Evolutionary conservation across 1,139 yeast species (phyloP), one percentile per base, ranked within the genome.

Genomic region (Debaryomycetaceae sp.): DNA sequence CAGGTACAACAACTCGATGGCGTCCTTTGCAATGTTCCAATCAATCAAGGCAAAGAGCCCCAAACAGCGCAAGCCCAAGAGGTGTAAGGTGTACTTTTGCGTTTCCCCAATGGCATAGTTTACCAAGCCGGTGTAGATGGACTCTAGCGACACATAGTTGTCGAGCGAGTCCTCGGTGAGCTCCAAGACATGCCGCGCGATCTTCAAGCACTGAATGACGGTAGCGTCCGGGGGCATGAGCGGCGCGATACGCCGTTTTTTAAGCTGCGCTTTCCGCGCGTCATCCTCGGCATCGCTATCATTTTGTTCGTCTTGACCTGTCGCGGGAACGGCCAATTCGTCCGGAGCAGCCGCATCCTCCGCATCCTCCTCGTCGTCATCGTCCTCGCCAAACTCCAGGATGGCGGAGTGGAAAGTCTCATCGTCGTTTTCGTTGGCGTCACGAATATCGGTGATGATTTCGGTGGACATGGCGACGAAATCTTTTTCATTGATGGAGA

Each of bases 391-490:
- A 34, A 59, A 55, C 2, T 60, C 58, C 1, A 69, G 59, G 16
- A 60, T 61, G 0, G 82, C 82, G 4, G 80, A 70, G 37, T 69
- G 74, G 38, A 73, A 75, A 0, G 77, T 55, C 16, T 57, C 52
- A 16, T 46, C 55, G 3, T 61, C 67, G 30, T 52, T 56, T 32
- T 67, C 58, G 27, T 68, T 78, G 6, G 77, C 69, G 51, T 85
- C 95, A 47, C 86, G 69, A 26, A 86, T 65, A 60, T 87, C 96
- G 23, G 86, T 77, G 23, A 86, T 76, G 15, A 85, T 73, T 58
- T 87, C 96, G n/a, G 81, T 73, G 13, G 83, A 69, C 73, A 85
- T 79, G 25, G 82, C 73, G 15, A 83, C 73, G 48, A 86, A 86
- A 55, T 87, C 95, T 34, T 77, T 70, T 44, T 85, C 95, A 47